A percentile compares a stretch with the other conserved stretches of the same genome.
Conservation (phyloP, 1,284 basidiomycete species). For the Ustilago esculenta region DNA sequence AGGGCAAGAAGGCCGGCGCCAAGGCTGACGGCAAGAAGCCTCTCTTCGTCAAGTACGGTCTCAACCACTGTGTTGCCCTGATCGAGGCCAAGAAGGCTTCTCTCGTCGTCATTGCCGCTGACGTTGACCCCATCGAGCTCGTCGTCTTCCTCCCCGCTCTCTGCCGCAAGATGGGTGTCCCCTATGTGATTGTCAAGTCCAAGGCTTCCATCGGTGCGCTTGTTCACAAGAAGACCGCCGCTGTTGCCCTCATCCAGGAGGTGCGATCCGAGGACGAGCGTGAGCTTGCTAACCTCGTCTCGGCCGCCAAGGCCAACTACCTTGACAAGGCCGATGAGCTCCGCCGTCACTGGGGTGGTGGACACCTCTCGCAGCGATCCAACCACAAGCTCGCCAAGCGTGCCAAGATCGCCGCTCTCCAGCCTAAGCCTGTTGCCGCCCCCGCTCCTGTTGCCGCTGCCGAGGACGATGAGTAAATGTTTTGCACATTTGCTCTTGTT, state of each 20-base stretch:
- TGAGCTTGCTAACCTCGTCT: slow-evolving; percentile 90
- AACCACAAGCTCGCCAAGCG: slow-evolving; percentile 91
- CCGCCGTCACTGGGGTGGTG: slow-evolving; percentile 94
- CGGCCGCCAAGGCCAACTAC: slow-evolving; percentile 93
- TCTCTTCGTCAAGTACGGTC: slow-evolving; percentile 92
- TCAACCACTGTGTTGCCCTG: slow-evolving; percentile 95
- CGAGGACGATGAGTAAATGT: slow-evolving; percentile 47
- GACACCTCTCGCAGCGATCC: slow-evolving; percentile 90
- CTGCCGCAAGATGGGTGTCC: slow-evolving; percentile 98
- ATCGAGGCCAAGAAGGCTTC: slow-evolving; percentile 93
- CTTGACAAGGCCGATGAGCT: slow-evolving; percentile 95
- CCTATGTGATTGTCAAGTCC: slow-evolving; percentile 95
- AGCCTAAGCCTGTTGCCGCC: slow-evolving; percentile 45
- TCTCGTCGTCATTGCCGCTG: slow-evolving; percentile 95
- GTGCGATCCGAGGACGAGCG: slow-evolving; percentile 93
- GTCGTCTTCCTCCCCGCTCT: slow-evolving; percentile 93
- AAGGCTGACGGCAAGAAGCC: slow-evolving; percentile 77
- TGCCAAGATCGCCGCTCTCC: slow-evolving; percentile 80
- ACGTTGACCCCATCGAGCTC: slow-evolving; percentile 98
- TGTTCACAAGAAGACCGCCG: slow-evolving; percentile 97
- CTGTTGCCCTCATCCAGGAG: slow-evolving; percentile 89
- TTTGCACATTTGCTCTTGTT: slow-evolving; percentile 19
- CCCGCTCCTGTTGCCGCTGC: slow-evolving; percentile 33
- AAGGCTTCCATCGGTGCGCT: slow-evolving; percentile 97
- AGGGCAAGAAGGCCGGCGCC: slow-evolving; percentile 70